These are phyloP conservation scores for Penicillium manginii DNA, from an alignment of 495 filamentous ascomycete genomes.

Conservation along the genomic window DNA sequence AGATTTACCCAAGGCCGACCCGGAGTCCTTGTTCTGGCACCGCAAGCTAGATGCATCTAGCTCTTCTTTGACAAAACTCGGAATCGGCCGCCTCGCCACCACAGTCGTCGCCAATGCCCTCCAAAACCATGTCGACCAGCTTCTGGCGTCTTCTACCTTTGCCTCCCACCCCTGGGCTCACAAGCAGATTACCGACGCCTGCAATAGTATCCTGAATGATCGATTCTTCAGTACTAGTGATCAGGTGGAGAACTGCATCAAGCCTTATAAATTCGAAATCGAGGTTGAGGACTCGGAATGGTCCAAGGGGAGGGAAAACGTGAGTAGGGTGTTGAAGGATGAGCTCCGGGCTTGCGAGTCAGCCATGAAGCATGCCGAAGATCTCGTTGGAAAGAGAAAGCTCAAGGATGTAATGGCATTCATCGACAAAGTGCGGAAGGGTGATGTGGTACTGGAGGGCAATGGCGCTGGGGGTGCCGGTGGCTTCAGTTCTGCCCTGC, in stretches of 20 bases:
- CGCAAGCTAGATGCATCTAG: slow-evolving; percentile 91
- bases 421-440: slow-evolving; percentile 84
- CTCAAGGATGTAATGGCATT: slow-evolving; percentile 88
- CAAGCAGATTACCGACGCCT: slow-evolving; percentile 87
- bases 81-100: slow-evolving; percentile 89
- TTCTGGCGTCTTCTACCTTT: slow-evolving; percentile 81
- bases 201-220: slow-evolving; percentile 85
- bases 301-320: slow-evolving; percentile 78
- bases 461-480: slow-evolving; percentile 83
- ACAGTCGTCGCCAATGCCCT: slow-evolving; percentile 85
- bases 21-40: slow-evolving; percentile 87
- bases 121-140: slow-evolving; percentile 79
- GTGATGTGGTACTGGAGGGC: slow-evolving; percentile 81
- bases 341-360: slow-evolving; percentile 83
- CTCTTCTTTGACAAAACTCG: slow-evolving; percentile 87
- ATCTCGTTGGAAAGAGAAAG: slow-evolving; percentile 74
- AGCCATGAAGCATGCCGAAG: slow-evolving; percentile 76
- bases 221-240: slow-evolving; percentile 95
- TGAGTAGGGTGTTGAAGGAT: slow-evolving; percentile 73
- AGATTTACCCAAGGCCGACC: slow-evolving; percentile 79
- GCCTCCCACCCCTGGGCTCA: slow-evolving; percentile 86
- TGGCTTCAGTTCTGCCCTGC: slow-evolving; percentile 82
- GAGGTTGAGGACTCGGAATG: slow-evolving; percentile 92
- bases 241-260: slow-evolving; percentile 99
- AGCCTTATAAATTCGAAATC: slow-evolving; percentile 97